These are phyloP conservation scores for Tricholoma terreum DNA, from an alignment of 768 basidiomycete genomes.

Conservation along the genomic window DNA sequence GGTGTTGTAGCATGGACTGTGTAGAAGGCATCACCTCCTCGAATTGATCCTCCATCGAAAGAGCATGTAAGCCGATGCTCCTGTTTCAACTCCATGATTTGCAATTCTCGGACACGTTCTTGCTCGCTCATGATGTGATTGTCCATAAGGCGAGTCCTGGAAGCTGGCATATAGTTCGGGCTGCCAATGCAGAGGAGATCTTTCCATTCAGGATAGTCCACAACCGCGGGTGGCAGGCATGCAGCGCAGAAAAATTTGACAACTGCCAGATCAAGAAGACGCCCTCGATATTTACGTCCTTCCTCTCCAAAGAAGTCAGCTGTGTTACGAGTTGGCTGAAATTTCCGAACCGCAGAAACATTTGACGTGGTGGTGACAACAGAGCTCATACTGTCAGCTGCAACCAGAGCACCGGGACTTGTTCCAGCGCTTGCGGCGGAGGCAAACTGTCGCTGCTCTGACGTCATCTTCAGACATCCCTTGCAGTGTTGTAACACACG, in stretches of 20 bases:
- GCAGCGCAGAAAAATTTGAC: neutral
- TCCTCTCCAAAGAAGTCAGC: neutral
- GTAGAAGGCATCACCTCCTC: neutral
- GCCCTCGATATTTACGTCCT: neutral
- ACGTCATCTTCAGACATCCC: neutral
- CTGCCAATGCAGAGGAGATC: neutral
- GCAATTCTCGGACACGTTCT: neutral
- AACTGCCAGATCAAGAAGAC: neutral
- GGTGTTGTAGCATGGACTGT: neutral
- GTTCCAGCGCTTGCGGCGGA: neutral
- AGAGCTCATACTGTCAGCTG: neutral
- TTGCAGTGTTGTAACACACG: neutral
- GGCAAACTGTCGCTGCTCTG: neutral
- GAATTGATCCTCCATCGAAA: neutral
- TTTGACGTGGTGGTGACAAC: no score
- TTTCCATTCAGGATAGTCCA: neutral
- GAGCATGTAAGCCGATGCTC: neutral
- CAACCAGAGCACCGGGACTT: neutral
- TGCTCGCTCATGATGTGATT: neutral
- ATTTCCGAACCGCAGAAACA: no score
- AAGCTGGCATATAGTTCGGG: neutral
- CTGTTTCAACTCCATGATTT: neutral
- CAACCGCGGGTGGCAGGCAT: neutral
- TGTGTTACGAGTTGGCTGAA: neutral
- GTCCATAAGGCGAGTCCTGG: neutral